Conservation (phyloP, 73 alveolate genomes). For the Uronychia binucleata region DNA sequence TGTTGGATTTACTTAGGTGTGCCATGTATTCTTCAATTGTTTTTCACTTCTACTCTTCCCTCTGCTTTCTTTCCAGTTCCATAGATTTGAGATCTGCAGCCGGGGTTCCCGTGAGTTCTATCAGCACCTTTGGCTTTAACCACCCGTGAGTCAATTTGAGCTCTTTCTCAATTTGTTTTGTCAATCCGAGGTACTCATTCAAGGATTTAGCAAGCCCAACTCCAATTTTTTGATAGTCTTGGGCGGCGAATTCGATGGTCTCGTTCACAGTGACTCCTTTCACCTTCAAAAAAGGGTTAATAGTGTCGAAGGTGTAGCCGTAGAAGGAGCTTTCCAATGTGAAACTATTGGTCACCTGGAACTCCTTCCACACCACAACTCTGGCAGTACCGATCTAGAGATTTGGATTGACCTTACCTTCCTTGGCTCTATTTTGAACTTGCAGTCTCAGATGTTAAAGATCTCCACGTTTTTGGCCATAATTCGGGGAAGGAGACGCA, state of each 20-base stretch:
- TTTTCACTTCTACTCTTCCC: slow-evolving; percentile 27
- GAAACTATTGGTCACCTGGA: slow-evolving; percentile 49
- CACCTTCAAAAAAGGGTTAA: background rate
- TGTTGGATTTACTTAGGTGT: background rate
- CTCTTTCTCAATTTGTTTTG: slow-evolving; percentile 41
- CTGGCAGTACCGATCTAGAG: slow-evolving; percentile 53
- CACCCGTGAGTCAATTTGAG: slow-evolving; percentile 43
- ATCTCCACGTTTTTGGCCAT: slow-evolving; percentile 30
- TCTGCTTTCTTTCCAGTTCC: slow-evolving; percentile 14
- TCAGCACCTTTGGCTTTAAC: slow-evolving; percentile 47
- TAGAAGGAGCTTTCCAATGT: slow-evolving; percentile 32
- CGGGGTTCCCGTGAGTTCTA: slow-evolving; percentile 59
- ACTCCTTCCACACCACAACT: slow-evolving; percentile 54
- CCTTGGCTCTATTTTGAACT: slow-evolving; percentile 55
- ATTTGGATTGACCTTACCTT: slow-evolving; percentile 24
- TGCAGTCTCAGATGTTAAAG: slow-evolving; percentile 57
- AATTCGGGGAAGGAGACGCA: slow-evolving; percentile 49
- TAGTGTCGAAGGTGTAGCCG: slow-evolving; percentile 46
- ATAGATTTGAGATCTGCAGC: slow-evolving; percentile 36
- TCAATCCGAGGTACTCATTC: slow-evolving; percentile 7
- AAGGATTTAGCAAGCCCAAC: slow-evolving; percentile 13
- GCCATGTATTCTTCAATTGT: slow-evolving; percentile 34
- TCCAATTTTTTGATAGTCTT: slow-evolving; percentile 21
- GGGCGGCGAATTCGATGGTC: slow-evolving; percentile 16
- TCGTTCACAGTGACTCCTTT: background rate